Conservation (phyloP, 306 rosid species). For the Cicer bijugum region DNA sequence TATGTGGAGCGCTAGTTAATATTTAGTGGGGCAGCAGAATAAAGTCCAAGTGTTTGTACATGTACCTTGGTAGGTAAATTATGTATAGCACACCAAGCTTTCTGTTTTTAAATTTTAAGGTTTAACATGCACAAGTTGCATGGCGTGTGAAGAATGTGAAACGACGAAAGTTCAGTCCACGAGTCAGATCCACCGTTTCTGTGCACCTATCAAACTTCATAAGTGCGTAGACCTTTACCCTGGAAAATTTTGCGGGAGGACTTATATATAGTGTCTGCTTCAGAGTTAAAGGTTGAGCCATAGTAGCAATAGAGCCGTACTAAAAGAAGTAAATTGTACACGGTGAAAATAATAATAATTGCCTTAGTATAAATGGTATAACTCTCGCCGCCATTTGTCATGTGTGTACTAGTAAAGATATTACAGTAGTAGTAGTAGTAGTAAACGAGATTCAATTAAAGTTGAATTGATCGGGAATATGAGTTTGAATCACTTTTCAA, state of each 20-base stretch:
- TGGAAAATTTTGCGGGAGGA: slow-evolving; percentile 37
- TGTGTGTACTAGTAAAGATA: neutral
- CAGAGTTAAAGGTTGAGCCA: neutral
- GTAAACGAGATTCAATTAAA: too few species aligned
- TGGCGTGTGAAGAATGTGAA: slow-evolving; percentile 31
- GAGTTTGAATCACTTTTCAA: too few species aligned
- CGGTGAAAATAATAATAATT: neutral
- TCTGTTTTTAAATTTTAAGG: slow-evolving; percentile 23
- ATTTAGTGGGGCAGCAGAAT: slow-evolving; percentile 39
- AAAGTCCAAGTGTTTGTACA: slow-evolving; percentile 25
- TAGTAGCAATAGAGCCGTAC: neutral
- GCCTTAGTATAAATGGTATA: neutral
- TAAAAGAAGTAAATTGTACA: slow-evolving; percentile 6
- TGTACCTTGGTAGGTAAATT: slow-evolving; percentile 35
- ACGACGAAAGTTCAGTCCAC: slow-evolving; percentile 16
- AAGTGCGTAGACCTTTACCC: slow-evolving; percentile 19
- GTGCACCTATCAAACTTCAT: slow-evolving; percentile 27
- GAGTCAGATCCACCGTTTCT: neutral
- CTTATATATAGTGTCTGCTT: neutral
- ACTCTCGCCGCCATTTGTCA: neutral
- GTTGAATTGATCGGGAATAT: too few species aligned
- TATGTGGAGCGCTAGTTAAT: slow-evolving; percentile 32
- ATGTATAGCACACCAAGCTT: slow-evolving; percentile 24
- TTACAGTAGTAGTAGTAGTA: too few species aligned
- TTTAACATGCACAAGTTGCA: slow-evolving; percentile 28